A percentile compares a stretch with the other conserved stretches of the same genome.
Evolutionary conservation across 2,329 filamentous ascomycete genomes (phyloP).

Genomic region (Metarhizium humberi): DNA sequence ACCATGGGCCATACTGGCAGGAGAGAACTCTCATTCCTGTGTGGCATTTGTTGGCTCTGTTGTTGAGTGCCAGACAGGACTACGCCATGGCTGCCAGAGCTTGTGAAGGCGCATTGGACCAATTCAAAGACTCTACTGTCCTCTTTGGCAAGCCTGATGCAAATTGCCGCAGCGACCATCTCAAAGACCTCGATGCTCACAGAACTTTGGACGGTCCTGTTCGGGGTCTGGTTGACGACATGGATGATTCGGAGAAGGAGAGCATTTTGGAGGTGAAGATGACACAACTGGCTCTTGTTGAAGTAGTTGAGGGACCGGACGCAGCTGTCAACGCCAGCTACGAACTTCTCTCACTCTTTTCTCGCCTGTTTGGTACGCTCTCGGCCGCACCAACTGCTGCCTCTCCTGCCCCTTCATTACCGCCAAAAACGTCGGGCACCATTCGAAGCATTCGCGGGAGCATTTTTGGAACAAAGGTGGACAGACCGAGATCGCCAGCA

Average conservation of each 20-base stretch:
- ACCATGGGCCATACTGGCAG: slow-evolving; percentile 45
- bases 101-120: slow-evolving; percentile 85
- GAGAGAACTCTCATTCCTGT: slow-evolving; percentile 64
- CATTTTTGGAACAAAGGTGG: slow-evolving; percentile 59
- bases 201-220: slow-evolving; percentile 12
- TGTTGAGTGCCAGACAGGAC: slow-evolving; percentile 80
- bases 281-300: slow-evolving; percentile 79
- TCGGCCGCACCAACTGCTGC: slow-evolving; percentile 36
- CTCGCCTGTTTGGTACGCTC: slow-evolving; percentile 60
- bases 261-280: slow-evolving; percentile 90
- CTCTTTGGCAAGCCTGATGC: slow-evolving; percentile 57
- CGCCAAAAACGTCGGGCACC: slow-evolving; percentile 64
- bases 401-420: slow-evolving; percentile 34
- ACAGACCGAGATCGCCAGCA: slow-evolving; percentile 33
- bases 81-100: slow-evolving; percentile 70
- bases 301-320: slow-evolving; percentile 74
- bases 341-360: slow-evolving; percentile 75
- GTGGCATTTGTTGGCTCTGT: slow-evolving; percentile 83
- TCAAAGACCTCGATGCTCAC: slow-evolving; percentile 44
- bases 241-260: slow-evolving; percentile 79
- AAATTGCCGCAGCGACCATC: slow-evolving; percentile 54
- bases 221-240: slow-evolving; percentile 59
- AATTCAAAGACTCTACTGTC: slow-evolving; percentile 64
- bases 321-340: slow-evolving; percentile 81
- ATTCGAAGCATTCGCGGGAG: slow-evolving; percentile 62